phyloP scores from a whole-genome alignment of 768 basidiomycete species.

The Boletus sp. region DNA sequence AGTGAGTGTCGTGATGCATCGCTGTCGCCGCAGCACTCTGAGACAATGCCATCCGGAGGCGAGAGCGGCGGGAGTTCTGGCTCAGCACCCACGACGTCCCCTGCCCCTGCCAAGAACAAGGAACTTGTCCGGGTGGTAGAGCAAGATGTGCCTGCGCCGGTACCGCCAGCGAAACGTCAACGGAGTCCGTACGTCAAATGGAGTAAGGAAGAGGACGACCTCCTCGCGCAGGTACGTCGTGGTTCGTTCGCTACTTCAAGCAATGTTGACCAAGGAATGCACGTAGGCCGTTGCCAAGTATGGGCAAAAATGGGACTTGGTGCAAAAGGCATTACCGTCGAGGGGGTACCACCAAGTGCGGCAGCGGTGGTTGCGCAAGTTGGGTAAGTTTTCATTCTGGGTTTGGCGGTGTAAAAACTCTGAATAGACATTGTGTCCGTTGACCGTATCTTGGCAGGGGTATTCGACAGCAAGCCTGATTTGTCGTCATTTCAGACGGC shows the following conservation, averaged over 20 bases:
- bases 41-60: slow-evolving; percentile 3
- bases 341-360: slow-evolving; percentile 44
- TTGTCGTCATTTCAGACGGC: slow-evolving; percentile 34
- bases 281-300: slow-evolving; percentile 38
- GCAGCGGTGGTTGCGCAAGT: slow-evolving; percentile 42
- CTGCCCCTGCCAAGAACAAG: slow-evolving; percentile 16
- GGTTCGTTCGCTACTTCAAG: not conserved
- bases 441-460: slow-evolving; percentile 18
- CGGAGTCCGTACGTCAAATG: slow-evolving; percentile 43
- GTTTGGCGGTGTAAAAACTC: not conserved
- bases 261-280: not conserved
- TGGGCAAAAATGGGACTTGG: slow-evolving; percentile 40
- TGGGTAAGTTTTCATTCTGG: slow-evolving; percentile 26
- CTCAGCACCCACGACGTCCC: not conserved
- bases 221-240: slow-evolving; percentile 35
- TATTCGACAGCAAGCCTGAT: slow-evolving; percentile 39
- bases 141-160: slow-evolving; percentile 19
- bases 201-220: slow-evolving; percentile 43
- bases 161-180: slow-evolving; percentile 32
- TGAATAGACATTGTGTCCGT: not conserved
- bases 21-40: slow-evolving; percentile 1
- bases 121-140: slow-evolving; percentile 28
- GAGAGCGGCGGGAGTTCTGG: not conserved
- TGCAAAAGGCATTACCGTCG: slow-evolving; percentile 40
- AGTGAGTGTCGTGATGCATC: slow-evolving; percentile 10